phyloP scores from a whole-genome alignment of 306 rosid genomes.

The Psophocarpus tetragonolobus region DNA sequence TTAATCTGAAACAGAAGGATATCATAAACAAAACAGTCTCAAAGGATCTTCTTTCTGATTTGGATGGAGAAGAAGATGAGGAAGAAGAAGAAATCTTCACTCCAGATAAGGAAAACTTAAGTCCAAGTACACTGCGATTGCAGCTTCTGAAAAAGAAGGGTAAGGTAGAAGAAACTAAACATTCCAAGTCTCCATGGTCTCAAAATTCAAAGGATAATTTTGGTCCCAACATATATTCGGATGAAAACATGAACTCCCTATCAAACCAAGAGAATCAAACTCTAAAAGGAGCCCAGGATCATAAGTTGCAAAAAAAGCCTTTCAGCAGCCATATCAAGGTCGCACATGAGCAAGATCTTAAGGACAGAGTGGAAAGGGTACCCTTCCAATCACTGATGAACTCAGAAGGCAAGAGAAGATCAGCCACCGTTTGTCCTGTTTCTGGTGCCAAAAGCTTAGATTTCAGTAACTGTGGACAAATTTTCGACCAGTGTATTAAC shows the following conservation, averaged over 20 bases:
- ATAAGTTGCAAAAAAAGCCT: conserved; percentile 32
- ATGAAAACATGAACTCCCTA: conserved; percentile 33
- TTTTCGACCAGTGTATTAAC: conserved; percentile 24
- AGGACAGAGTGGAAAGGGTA: conserved; percentile 44
- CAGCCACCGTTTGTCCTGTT: conserved; percentile 35
- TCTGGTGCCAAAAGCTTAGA: conserved; percentile 39
- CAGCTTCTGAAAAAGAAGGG: conserved; percentile 50
- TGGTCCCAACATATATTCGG: conserved; percentile 23
- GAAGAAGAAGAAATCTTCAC: conserved; percentile 52
- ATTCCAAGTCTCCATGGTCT: conserved; percentile 33
- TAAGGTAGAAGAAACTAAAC: conserved; percentile 41
- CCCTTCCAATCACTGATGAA: conserved; percentile 59
- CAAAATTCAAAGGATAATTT: conserved; percentile 31
- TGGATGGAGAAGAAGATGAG: conserved; percentile 47
- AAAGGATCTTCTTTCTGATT: conserved; percentile 22
- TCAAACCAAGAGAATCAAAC: conserved; percentile 48
- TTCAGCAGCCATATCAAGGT: conserved; percentile 35
- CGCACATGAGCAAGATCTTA: conserved; percentile 39
- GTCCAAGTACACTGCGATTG: conserved; percentile 56
- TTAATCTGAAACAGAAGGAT: conserved; percentile 37
- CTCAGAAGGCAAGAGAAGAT: conserved; percentile 33
- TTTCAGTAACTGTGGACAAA: conserved; percentile 33
- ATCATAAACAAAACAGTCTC: neutral
- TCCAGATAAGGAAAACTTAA: conserved; percentile 71
- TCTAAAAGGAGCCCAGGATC: conserved; percentile 24